Conservation (phyloP, 352 stramenopile species). For the Thalassiosira delicatula region DNA sequence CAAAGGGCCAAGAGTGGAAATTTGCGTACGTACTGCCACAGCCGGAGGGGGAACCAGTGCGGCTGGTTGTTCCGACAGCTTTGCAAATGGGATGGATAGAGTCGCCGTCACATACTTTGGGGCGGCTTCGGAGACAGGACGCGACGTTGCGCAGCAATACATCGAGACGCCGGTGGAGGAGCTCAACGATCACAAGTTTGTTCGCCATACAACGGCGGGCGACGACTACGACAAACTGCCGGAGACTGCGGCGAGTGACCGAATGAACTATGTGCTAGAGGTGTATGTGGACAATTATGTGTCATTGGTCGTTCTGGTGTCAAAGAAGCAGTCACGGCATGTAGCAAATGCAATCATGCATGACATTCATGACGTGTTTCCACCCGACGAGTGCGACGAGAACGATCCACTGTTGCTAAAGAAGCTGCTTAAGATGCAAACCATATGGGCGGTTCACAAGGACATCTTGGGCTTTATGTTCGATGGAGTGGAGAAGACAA, state of each 20-base stretch:
- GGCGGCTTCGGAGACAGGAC: conserved; percentile 34
- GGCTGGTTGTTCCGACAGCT: conserved; percentile 47
- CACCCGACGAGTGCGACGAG: background rate
- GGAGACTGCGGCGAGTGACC: too few relatives aligned
- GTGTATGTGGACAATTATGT: conserved; percentile 55
- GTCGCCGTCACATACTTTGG: conserved; percentile 43
- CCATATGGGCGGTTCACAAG: background rate
- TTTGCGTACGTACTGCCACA: conserved; percentile 33
- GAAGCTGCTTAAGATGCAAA: conserved; percentile 6
- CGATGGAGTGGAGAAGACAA: conserved; percentile 10
- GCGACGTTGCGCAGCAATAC: conserved; percentile 36
- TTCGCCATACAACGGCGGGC: too few relatives aligned
- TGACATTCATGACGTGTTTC: conserved; percentile 38
- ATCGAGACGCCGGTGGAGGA: conserved; percentile 11
- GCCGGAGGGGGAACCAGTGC: background rate
- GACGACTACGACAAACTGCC: too few relatives aligned
- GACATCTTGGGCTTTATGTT: conserved; percentile 13
- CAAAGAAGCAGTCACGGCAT: conserved; percentile 16
- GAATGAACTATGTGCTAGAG: too few relatives aligned
- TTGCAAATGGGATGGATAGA: conserved; percentile 55
- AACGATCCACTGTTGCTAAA: conserved; percentile 5
- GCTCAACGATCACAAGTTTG: conserved; percentile 25
- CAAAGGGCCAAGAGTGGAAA: conserved; percentile 32
- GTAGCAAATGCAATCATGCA: conserved; percentile 11
- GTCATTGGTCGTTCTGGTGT: background rate